Evolutionary conservation across 1,139 yeast genomes (phyloP).

Genomic region (Diutina pseudorugosa): DNA sequence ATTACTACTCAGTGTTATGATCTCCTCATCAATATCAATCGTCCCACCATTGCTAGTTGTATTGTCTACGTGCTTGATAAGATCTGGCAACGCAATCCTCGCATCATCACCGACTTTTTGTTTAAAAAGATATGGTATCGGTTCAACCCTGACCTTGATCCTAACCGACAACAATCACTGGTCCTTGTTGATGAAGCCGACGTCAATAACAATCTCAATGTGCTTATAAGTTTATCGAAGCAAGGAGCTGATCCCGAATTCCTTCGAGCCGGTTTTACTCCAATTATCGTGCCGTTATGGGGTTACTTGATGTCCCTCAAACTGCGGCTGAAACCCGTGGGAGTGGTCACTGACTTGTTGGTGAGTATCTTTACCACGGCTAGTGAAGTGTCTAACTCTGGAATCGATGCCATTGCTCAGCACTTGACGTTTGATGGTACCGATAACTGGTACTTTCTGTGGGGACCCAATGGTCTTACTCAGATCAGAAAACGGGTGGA

Average conservation of each 20-base stretch:
- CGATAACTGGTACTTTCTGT: slow-evolving; percentile 37
- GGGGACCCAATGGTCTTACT: slow-evolving; percentile 45
- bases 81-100: slow-evolving; percentile 39
- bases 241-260: slow-evolving; percentile 34
- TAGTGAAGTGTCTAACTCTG: slow-evolving; percentile 12
- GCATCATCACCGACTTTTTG: slow-evolving; percentile 48
- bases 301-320: slow-evolving; percentile 40
- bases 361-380: slow-evolving; percentile 33
- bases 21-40: slow-evolving; percentile 44
- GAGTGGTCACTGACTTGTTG: slow-evolving; percentile 35
- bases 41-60: slow-evolving; percentile 50
- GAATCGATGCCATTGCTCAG: slow-evolving; percentile 17
- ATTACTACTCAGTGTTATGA: slow-evolving; percentile 39
- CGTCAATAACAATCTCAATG: slow-evolving; percentile 55
- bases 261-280: slow-evolving; percentile 27
- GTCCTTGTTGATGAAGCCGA: slow-evolving; percentile 32
- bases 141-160: slow-evolving; percentile 22
- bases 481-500: slow-evolving; percentile 24
- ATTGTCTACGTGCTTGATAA: slow-evolving; percentile 42
- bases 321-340: slow-evolving; percentile 22
- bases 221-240: slow-evolving; percentile 47
- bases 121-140: slow-evolving; percentile 34
- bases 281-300: slow-evolving; percentile 47
- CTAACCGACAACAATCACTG: slow-evolving; percentile 4
- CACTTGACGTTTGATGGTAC: slow-evolving; percentile 34